phyloP scores from a whole-genome alignment of 805 yeast genomes.

The Schizosaccharomyces japonicus region DNA sequence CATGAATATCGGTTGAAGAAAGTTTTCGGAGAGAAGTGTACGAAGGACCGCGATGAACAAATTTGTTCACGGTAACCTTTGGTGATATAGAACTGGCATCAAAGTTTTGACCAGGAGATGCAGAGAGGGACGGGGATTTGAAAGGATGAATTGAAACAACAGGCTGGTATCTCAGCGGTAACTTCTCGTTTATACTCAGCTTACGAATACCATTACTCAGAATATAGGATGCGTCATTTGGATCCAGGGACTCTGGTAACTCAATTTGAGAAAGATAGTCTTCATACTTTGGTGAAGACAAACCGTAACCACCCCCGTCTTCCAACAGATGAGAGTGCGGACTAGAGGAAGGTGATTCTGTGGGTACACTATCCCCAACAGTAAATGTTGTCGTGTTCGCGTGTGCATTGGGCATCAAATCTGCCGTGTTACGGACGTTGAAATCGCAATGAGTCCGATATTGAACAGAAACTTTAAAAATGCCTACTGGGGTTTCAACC shows the following conservation, averaged over 20 bases:
- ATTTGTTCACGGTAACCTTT: conserved; percentile 11
- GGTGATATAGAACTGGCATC: conserved; percentile 13
- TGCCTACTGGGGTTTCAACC: conserved; percentile 52
- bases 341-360: too few species aligned
- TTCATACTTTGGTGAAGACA: background rate
- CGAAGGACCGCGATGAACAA: conserved; percentile 22
- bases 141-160: conserved; percentile 31
- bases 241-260: background rate
- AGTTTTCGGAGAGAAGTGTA: conserved; percentile 10
- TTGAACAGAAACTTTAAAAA: conserved; percentile 49
- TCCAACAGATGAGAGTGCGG: too few species aligned
- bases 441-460: conserved; percentile 54
- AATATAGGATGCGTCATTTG: too few species aligned
- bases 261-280: background rate
- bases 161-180: conserved; percentile 12
- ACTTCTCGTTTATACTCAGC: background rate
- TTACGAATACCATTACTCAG: background rate
- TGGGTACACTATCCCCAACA: background rate
- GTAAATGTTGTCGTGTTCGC: background rate
- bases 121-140: conserved; percentile 35
- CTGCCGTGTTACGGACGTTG: conserved; percentile 41
- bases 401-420: conserved; percentile 24
- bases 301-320: background rate
- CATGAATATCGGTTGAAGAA: too few species aligned
- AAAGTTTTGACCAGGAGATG: conserved; percentile 4